These are phyloP conservation scores for Echium plantagineum DNA, from an alignment of 257 asterid genomes.

Conservation along the genomic window DNA sequence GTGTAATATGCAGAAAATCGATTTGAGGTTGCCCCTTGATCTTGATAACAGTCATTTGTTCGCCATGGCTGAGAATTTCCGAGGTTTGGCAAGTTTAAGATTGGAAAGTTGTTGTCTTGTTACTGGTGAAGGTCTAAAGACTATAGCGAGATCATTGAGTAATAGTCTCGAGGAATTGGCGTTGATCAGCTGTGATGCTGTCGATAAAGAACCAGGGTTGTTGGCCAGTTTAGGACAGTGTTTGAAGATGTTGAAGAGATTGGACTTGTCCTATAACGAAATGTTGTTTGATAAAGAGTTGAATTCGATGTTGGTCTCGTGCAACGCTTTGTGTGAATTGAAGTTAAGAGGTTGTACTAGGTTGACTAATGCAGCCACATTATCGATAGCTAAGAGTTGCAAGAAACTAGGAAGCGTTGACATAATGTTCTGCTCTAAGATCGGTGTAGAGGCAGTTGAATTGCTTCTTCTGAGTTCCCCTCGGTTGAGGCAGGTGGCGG, in stretches of 20 bases:
- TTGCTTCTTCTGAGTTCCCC: constrained; percentile 26
- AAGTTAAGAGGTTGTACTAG: constrained; percentile 53
- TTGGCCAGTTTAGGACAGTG: constrained; percentile 52
- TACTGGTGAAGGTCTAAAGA: constrained; percentile 53
- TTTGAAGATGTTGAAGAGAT: constrained; percentile 40
- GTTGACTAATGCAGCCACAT: constrained; percentile 23
- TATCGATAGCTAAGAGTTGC: constrained; percentile 36
- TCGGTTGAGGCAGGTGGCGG: constrained; percentile 32
- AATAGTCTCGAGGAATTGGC: constrained; percentile 45
- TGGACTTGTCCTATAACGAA: constrained; percentile 68
- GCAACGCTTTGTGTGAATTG: constrained; percentile 41
- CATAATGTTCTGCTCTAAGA: constrained; percentile 31
- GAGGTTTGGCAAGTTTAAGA: constrained; percentile 35
- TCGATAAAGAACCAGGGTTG: constrained; percentile 59
- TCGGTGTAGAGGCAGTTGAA: constrained; percentile 42
- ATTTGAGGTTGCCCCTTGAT: constrained; percentile 72
- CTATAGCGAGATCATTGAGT: constrained; percentile 27
- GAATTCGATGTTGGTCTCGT: constrained; percentile 53
- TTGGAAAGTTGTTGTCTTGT: constrained; percentile 68
- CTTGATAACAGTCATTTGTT: constrained; percentile 50
- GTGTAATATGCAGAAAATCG: constrained; percentile 34
- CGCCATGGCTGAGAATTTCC: constrained; percentile 48
- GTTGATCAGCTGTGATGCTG: constrained; percentile 51
- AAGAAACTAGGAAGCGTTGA: constrained; percentile 36
- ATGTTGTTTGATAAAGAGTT: constrained; percentile 59